Base-by-base conservation (phyloP, 495 filamentous ascomycete species). In the Tuber brumale region DNA sequence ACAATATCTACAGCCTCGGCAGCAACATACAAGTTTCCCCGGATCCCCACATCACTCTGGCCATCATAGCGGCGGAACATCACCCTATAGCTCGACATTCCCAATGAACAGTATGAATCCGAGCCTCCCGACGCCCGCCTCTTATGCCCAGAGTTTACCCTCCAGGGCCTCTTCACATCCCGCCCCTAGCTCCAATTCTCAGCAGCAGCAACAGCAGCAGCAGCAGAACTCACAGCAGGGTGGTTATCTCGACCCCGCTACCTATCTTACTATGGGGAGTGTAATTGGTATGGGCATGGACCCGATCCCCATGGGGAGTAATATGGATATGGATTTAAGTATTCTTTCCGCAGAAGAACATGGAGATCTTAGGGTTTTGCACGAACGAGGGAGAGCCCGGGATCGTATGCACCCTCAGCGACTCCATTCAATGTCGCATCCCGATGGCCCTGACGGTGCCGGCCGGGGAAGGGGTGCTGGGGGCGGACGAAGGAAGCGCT, bases 321-420 rank as follows among this genome's bases (percentile, higher is more conserved):
- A 41, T 31, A 79, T 79, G 77, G 78, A 79, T 57, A 82, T 82
- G 81, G 81, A 82, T 70, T 66, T 82, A 27, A 79, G 81, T 71
- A 82, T 82, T 66, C 80, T 82, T 39, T 82, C 80, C 14, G 80
- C 81, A 51, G 76, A 82, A 75, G 80, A 82, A 51, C 80, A 82
- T 48, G 74, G 80, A 3, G 81, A 82, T 70, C 76, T 79, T 48
- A 79, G 77, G 43, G 72, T 82, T 71, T 76, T 82, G 70, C 76
- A 79, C 48, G 74, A 81, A 41, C 75, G 80, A 70, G 76, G 77
- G 45, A 75, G 78, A 37, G 73, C 46, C 37, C 70, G 78, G 46
- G 57, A 66, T 31, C 76, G 78, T n/a, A 61, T 79, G 51, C 78
- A 80, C 4, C 73, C 77, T 51, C 76, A 79, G 27, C 42, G 73